Base-by-base conservation (phyloP, 805 yeast species). In the Metschnikowia reukaufii region DNA sequence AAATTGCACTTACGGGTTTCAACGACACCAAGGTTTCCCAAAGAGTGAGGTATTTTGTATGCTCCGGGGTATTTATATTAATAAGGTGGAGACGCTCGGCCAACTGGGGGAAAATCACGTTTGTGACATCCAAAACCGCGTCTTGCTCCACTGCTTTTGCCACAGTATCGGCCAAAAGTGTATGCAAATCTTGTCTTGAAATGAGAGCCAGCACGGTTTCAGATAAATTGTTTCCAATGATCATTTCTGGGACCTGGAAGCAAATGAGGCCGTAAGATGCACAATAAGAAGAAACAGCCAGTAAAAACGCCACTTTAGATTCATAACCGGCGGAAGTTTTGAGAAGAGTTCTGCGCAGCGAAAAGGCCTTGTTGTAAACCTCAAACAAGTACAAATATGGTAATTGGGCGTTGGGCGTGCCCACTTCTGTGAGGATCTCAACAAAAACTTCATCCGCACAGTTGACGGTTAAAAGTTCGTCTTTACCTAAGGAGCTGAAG, bases 231-330 rank as follows among this genome's bases (percentile, higher is more conserved):
- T 67, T 66, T 51, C 74, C 69, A 33, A 70, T 48, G 47, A 78
- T 77, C 78, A 79, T 78, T 45, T 84, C 91, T 8, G 86, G 84
- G 2, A 82, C 77, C 62, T 83, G 88, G 59, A 86, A 83, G 18
- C 83, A 65, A 18, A 86, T 82, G 23, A 83, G 68, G 0, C 88
- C 89, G 63, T 83, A 87, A 20, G 86, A 81, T 12, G 82, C 67
- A 13, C 79, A 60, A 35, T 78, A 67, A 35, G 77, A 63, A 38
- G 78, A 73, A 19, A 79, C 66, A 48, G 81, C 81, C 45, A 74
- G 70, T 42, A 82, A 64, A 6, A 81, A 47, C 5, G 56, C 58
- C 2, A 68, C 31, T 49, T 80, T 78, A 13, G 58, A 58, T 1
- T 62, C 62, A 44, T 66, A 63, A 13, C 65, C 47, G 3, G 69